Evolutionary conservation across 164 flowering plant genomes (phyloP).

Genomic region (Annona squamosa): DNA sequence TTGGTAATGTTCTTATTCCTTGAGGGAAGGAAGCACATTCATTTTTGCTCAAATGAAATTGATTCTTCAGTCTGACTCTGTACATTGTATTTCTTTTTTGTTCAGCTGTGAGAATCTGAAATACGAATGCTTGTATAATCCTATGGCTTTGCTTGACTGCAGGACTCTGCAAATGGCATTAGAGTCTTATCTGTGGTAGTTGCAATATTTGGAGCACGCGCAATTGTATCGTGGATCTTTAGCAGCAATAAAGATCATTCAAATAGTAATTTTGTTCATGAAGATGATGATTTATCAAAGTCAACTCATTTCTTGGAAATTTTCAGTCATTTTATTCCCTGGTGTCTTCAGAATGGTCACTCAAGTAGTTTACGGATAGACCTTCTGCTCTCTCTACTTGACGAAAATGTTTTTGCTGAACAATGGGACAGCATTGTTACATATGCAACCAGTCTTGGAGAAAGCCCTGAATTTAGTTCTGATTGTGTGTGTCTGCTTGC

Average conservation of each 20-base stretch:
- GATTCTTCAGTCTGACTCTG: not conserved
- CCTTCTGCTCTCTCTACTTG: slow-evolving; percentile 72
- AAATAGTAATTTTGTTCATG: slow-evolving; percentile 13
- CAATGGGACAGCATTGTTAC: slow-evolving; percentile 64
- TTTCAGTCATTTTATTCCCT: slow-evolving; percentile 63
- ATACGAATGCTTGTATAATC: not conserved
- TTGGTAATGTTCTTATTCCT: too few relatives aligned
- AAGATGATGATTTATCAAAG: slow-evolving; percentile 19
- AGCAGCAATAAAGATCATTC: slow-evolving; percentile 8
- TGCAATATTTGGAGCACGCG: slow-evolving; percentile 68
- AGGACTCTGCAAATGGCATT: slow-evolving; percentile 64
- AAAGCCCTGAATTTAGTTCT: slow-evolving; percentile 22
- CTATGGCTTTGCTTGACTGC: slow-evolving; percentile 11
- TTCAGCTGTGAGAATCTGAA: not conserved
- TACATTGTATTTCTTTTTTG: not conserved
- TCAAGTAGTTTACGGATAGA: slow-evolving; percentile 55
- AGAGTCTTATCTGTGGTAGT: slow-evolving; percentile 48
- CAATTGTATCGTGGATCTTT: slow-evolving; percentile 33
- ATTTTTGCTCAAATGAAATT: too few relatives aligned
- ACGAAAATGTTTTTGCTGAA: slow-evolving; percentile 58
- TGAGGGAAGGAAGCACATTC: too few relatives aligned
- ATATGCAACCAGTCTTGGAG: slow-evolving; percentile 26
- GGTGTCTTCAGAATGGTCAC: slow-evolving; percentile 53
- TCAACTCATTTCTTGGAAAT: slow-evolving; percentile 36
- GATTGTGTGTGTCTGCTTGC: slow-evolving; percentile 37